Base-by-base conservation (phyloP, 345 rosid species). In the Euclidium syriacum region DNA sequence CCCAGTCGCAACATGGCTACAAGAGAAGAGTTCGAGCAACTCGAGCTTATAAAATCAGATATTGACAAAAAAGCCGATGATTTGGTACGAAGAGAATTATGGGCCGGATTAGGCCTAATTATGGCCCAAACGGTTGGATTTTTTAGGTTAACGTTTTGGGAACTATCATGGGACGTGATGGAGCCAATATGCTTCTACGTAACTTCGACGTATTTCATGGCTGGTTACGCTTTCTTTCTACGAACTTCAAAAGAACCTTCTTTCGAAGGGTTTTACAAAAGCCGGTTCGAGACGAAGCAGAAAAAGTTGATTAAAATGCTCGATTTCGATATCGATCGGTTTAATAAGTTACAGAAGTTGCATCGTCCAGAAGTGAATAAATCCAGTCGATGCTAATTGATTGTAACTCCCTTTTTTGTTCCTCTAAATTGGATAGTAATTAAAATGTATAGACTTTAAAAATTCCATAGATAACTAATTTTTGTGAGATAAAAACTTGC, bases 91-190 rank as follows among this genome's bases (percentile, higher is more conserved):
- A 67, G 79, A 19, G 99, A 95, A 41, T 85, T 95, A 15, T 88
- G 96, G 95, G 50, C 77, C 2, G 99, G 96, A 3, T 73, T 95
- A 6, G 87, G 81, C 22, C 82, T 71, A 72, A 25, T 90, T 2
- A 70, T 85, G 42, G 77, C 80, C 58, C 98, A 95, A 79, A 95
- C 96, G 0, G 74, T 78, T 0, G 96, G 77, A 7, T 83, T 86
- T 81, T 80, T 95, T 87, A 82, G 97, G 81, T 77, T 95, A 16
- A 95, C 99, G 2, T 95, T 95, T 65, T 95, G 99, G 99, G 99
- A 95, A 65, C 81, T 95, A 5, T 78, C 96, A 2, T 95, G 99
- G 99, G 99, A 95, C 67, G 96, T 95, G 26, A 95, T 95, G 99
- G 99, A 95, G 64, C 99, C 99, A 12, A 85, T 95, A 30, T 95